Evolutionary conservation across 305 asterid genomes (phyloP).

Genomic region (Salvia sclarea): DNA sequence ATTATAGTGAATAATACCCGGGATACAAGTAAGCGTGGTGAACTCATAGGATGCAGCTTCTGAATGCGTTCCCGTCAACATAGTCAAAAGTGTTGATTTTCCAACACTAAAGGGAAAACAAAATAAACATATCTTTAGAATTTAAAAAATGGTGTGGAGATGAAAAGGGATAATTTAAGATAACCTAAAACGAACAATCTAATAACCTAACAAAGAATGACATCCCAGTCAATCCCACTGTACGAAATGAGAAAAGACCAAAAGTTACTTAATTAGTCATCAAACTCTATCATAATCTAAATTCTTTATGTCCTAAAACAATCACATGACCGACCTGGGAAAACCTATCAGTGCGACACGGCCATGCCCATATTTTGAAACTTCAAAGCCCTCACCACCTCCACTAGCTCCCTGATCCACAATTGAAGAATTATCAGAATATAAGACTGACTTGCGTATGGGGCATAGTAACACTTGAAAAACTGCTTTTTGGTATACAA

Average conservation of each 20-base stretch:
- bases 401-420: slow-evolving; percentile 87
- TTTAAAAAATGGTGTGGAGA: neutral
- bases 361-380: slow-evolving; percentile 93
- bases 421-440: slow-evolving; percentile 28
- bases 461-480: neutral
- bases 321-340: slow-evolving; percentile 71
- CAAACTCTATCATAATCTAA: neutral
- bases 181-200: slow-evolving; percentile 10
- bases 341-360: slow-evolving; percentile 98
- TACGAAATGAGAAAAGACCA: slow-evolving; percentile 23
- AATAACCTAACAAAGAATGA: slow-evolving; percentile 17
- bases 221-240: slow-evolving; percentile 19
- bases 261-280: slow-evolving; percentile 13
- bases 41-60: slow-evolving; percentile 99
- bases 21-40: slow-evolving; percentile 97
- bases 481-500: neutral
- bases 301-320: slow-evolving; percentile 1
- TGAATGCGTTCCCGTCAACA: slow-evolving; percentile 98
- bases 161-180: neutral
- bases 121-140: slow-evolving; percentile 3
- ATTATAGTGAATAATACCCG: slow-evolving; percentile 94
- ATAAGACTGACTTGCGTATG: slow-evolving; percentile 1
- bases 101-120: slow-evolving; percentile 60
- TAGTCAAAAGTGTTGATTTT: slow-evolving; percentile 85
- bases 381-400: slow-evolving; percentile 98